These are phyloP conservation scores for Arachnopeziza araneosa DNA, from an alignment of 2,329 filamentous ascomycete genomes.

Conservation along the genomic window DNA sequence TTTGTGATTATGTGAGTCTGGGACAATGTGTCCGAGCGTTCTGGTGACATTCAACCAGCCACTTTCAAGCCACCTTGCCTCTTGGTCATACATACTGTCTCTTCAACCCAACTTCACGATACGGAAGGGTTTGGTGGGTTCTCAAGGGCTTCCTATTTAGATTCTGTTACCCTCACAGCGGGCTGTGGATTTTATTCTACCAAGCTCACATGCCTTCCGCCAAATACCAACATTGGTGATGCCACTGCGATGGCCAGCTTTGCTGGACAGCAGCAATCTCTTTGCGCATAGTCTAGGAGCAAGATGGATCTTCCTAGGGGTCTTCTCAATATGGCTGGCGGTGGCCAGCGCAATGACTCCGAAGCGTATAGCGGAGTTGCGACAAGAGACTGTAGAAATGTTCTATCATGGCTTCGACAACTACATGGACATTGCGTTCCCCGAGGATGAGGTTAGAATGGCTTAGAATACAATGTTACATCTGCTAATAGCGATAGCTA, in stretches of 20 bases:
- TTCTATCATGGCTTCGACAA: slow-evolving; percentile 97
- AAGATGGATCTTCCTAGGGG: slow-evolving; percentile 23
- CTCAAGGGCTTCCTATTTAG: neutral
- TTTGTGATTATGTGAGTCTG: neutral
- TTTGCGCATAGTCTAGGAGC: slow-evolving; percentile 11
- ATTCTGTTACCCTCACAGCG: neutral
- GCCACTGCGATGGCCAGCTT: slow-evolving; percentile 30
- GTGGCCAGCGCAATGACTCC: slow-evolving; percentile 43
- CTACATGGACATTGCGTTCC: slow-evolving; percentile 91
- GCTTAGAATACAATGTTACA: neutral
- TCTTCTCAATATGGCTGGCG: slow-evolving; percentile 23
- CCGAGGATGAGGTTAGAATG: slow-evolving; percentile 77
- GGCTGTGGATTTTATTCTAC: slow-evolving; percentile 1
- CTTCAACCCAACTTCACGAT: neutral
- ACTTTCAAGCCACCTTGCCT: neutral
- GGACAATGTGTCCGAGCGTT: neutral
- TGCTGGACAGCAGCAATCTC: slow-evolving; percentile 20
- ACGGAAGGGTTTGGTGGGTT: neutral
- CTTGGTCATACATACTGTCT: neutral
- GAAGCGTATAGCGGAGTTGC: slow-evolving; percentile 49
- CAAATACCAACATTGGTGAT: slow-evolving; percentile 28
- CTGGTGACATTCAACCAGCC: neutral
- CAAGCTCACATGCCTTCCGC: slow-evolving; percentile 31
- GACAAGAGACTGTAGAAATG: slow-evolving; percentile 64
- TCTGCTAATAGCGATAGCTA: slow-evolving; percentile 44